Conservation (phyloP, 176 grass and related monocot species). For the Aegilops tauschii region DNA sequence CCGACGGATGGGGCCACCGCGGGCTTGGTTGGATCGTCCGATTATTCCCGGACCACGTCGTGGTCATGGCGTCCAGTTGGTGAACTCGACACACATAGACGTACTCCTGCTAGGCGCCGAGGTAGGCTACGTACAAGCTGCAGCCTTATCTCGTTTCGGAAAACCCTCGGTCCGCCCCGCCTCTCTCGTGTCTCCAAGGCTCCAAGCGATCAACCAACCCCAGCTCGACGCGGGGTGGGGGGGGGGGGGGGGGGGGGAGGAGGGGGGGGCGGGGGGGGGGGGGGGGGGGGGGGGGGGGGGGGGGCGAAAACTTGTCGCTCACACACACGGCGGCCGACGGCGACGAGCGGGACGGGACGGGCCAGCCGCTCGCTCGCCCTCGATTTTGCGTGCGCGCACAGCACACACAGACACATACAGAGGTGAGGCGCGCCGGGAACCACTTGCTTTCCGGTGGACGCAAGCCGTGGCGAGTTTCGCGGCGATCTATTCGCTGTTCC, state of each 20-base stretch:
- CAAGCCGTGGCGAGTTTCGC: conserved; percentile 39
- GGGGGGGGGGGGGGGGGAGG: too few species aligned
- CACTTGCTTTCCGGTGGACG: conserved; percentile 58
- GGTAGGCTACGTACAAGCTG: neutral
- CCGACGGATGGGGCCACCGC: neutral
- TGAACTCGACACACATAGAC: neutral
- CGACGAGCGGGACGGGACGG: neutral
- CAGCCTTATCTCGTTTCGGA: conserved; percentile 24
- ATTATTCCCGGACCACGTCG: conserved; percentile 37
- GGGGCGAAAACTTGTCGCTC: neutral
- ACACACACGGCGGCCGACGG: conserved; percentile 21
- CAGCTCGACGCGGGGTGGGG: too few species aligned
- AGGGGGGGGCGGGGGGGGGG: neutral
- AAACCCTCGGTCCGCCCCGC: neutral
- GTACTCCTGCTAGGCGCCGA: neutral
- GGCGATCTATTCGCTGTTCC: neutral
- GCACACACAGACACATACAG: neutral
- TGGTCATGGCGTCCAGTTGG: neutral
- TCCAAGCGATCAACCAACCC: neutral
- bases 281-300: too few species aligned
- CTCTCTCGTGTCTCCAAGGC: neutral
- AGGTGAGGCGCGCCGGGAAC: neutral
- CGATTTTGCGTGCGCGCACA: neutral
- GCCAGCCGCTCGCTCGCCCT: neutral
- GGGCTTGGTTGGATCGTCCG: neutral